Evolutionary conservation across 495 filamentous ascomycete genomes (phyloP), one percentile per base, ranked within the genome.

Genomic region (Hypoxylon fuscum): DNA sequence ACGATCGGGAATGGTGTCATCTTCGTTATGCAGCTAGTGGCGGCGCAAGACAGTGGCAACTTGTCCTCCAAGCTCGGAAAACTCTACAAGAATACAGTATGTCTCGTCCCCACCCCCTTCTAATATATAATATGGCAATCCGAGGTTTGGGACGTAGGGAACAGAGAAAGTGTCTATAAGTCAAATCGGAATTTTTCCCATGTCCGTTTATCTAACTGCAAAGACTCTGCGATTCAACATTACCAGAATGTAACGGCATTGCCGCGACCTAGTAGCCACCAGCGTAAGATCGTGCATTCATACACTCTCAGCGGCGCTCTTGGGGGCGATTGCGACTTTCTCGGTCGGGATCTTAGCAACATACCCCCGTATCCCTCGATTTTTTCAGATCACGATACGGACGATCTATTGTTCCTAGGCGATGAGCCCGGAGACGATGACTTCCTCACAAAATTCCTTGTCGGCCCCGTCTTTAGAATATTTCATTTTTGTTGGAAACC

Each of bases 41-140:
- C 34, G 17, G n/a, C 2, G 45, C 14, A 7, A 32, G 6, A 3
- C 61, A 64, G 47, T 64, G 46, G 54, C 20, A 59, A 5, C 51
- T 27, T 20, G 56, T 12, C 2, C 46, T 59, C 14, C 20, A 54
- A 21, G 20, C 59, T 6, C 54, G 61, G 25, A n/a, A 45, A 17
- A 64, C 47, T 34, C 40, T 64, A 44, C 51, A 55, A 38, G 60
- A 58, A 43, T 64, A 59, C 32, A 59, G 61, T 59, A 64, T 47
- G 55, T 31, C 11, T 22, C 1, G 2, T 25, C 40, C 17, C 14
- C 9, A 11, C 10, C 18, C 9, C 22, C 15, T 6, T 11, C 15
- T 12, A 9, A 3, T 48, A 32, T 5, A n/a, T n/a, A n/a, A n/a
- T n/a, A n/a, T n/a, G n/a, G n/a, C n/a, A n/a, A n/a, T n/a, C n/a